Evolutionary conservation across 805 yeast genomes (phyloP).

Genomic region (Lipomyces oligophaga): DNA sequence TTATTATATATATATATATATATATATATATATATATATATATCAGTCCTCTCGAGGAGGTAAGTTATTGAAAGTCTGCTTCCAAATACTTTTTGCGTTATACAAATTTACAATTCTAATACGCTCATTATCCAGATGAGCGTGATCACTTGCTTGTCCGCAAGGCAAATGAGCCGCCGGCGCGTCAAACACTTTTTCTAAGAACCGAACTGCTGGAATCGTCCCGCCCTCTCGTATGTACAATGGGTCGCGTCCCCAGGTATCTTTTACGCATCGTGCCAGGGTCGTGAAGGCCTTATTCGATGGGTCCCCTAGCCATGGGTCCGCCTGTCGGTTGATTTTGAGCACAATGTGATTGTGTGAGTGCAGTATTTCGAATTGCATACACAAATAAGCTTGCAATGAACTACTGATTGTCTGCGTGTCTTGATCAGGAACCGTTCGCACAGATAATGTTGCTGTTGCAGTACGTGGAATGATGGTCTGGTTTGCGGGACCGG

Average conservation of each 20-base stretch:
- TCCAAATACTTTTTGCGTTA: slow-evolving; percentile 60
- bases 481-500: slow-evolving; percentile 87
- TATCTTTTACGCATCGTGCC: slow-evolving; percentile 54
- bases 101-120: slow-evolving; percentile 72
- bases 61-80: slow-evolving; percentile 13
- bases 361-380: slow-evolving; percentile 52
- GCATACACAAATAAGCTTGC: slow-evolving; percentile 43
- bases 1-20: too few relatives aligned
- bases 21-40: not conserved
- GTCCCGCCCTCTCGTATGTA: slow-evolving; percentile 96
- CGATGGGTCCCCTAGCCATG: slow-evolving; percentile 88
- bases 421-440: slow-evolving; percentile 84
- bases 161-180: slow-evolving; percentile 95
- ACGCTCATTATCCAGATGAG: slow-evolving; percentile 86
- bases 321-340: slow-evolving; percentile 82
- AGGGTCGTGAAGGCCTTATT: slow-evolving; percentile 71
- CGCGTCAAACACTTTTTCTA: slow-evolving; percentile 78
- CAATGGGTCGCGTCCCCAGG: slow-evolving; percentile 62
- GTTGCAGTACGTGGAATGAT: slow-evolving; percentile 81
- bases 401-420: slow-evolving; percentile 53
- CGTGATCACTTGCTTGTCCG: slow-evolving; percentile 92
- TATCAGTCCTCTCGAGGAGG: slow-evolving; percentile 5
- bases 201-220: slow-evolving; percentile 79
- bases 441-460: slow-evolving; percentile 74
- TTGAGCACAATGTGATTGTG: slow-evolving; percentile 59